phyloP scores from a whole-genome alignment of 305 asterid genomes.

The Fraxinus greggii region DNA sequence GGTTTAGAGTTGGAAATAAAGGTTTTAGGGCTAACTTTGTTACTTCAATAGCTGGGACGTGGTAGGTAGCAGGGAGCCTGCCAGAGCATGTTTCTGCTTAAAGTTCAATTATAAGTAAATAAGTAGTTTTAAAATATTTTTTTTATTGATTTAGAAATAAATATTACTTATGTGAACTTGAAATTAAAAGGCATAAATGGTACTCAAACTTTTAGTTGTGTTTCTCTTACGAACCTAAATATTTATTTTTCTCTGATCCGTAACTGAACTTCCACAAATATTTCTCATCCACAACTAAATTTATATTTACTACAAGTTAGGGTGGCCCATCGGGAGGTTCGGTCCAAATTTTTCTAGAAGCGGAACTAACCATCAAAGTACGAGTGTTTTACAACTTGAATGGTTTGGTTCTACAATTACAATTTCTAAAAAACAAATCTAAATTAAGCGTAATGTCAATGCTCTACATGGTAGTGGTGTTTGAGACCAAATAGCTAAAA shows the following conservation, averaged over 20 bases:
- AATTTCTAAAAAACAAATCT: neutral
- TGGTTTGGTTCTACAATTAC: neutral
- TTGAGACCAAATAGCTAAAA: neutral
- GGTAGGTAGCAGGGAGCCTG: neutral
- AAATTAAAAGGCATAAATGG: neutral
- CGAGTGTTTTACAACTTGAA: too few relatives aligned
- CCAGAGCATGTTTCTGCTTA: neutral
- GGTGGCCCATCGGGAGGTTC: neutral
- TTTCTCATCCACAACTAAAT: neutral
- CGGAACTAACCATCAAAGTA: too few relatives aligned
- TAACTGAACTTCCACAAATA: too few relatives aligned
- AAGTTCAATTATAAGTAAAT: too few relatives aligned
- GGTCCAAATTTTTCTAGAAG: neutral
- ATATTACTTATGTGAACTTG: too few relatives aligned
- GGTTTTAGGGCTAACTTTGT: neutral
- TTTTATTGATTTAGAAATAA: too few relatives aligned
- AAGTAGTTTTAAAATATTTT: too few relatives aligned
- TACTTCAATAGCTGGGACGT: too few relatives aligned
- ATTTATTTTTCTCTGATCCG: too few relatives aligned
- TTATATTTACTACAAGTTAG: neutral
- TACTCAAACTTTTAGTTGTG: neutral
- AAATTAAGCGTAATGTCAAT: too few relatives aligned
- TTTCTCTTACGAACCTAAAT: neutral
- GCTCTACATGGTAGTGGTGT: too few relatives aligned
- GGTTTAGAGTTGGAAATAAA: too few relatives aligned